A percentile compares a stretch with the other conserved stretches of the same genome.
Evolutionary conservation across 2,329 filamentous ascomycete genomes (phyloP).

Genomic region (Colletotrichum paranaense): DNA sequence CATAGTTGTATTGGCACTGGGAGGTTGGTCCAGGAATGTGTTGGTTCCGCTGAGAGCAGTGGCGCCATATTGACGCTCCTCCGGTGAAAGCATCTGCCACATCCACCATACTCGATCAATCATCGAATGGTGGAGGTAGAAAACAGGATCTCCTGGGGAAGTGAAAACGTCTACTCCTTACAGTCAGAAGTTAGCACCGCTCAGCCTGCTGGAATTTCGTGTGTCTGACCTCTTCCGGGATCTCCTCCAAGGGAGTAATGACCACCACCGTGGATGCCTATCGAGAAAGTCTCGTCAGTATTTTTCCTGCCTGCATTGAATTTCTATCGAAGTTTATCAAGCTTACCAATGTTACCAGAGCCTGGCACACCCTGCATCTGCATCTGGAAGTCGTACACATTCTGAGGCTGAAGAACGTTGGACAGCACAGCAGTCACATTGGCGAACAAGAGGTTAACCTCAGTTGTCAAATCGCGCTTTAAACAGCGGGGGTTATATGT

Average conservation of each 20-base stretch:
- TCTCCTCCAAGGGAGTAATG: constrained; percentile 45
- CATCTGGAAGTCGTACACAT: constrained; percentile 56
- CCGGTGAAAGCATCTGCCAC: constrained; percentile 39
- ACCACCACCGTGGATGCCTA: constrained; percentile 40
- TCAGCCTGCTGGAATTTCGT: no score
- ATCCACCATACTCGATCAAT: constrained; percentile 40
- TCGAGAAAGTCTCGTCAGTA: background rate
- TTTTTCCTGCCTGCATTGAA: no score
- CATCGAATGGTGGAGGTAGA: constrained; percentile 48
- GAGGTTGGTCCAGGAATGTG: constrained; percentile 19
- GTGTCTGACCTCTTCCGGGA: constrained; percentile 40
- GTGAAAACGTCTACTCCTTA: constrained; percentile 49
- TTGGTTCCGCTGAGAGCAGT: constrained; percentile 39
- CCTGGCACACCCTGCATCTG: constrained; percentile 53
- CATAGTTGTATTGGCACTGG: constrained; percentile 27
- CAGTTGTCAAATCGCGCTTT: constrained; percentile 47
- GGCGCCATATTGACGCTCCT: constrained; percentile 38
- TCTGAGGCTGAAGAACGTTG: constrained; percentile 50
- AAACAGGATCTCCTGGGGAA: constrained; percentile 50
- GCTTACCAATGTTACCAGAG: constrained; percentile 39
- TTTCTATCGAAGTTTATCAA: constrained; percentile 34
- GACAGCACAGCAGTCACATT: constrained; percentile 44
- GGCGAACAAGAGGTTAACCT: constrained; percentile 40
- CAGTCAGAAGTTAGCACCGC: background rate
- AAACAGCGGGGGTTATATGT: constrained; percentile 57